Percentiles rank a stretch among this genome's conserved stretches.
phyloP scores from a whole-genome alignment of 345 rosid species.

The Salix udensis region DNA sequence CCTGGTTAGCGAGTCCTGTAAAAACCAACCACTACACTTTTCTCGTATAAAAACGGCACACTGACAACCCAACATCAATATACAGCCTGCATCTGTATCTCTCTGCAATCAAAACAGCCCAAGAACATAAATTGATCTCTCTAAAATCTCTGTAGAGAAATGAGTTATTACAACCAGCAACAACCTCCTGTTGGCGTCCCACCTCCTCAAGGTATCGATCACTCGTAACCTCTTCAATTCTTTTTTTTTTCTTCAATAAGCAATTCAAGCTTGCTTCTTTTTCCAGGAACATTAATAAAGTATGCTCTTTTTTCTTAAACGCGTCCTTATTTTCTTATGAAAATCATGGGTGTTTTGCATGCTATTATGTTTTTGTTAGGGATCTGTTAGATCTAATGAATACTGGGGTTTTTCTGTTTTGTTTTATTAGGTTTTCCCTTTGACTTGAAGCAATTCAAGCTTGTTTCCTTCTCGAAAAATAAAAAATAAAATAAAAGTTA shows the following conservation, averaged over 20 bases:
- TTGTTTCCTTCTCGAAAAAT: too few species aligned
- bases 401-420: neutral
- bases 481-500: too few species aligned
- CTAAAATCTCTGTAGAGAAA: constrained; percentile 9
- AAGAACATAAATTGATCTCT: neutral
- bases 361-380: neutral
- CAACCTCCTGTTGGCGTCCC: constrained; percentile 89
- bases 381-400: constrained; percentile 18
- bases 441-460: too few species aligned
- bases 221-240: neutral
- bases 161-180: constrained; percentile 86
- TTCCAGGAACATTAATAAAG: neutral
- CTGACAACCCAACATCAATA: neutral
- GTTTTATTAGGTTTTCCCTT: constrained; percentile 58
- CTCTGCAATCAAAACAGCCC: neutral
- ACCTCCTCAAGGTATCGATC: constrained; percentile 70
- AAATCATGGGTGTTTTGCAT: neutral
- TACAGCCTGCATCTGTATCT: neutral
- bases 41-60: neutral
- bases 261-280: too few species aligned
- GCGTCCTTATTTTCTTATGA: too few species aligned
- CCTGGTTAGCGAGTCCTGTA: neutral
- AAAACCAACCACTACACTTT: neutral
- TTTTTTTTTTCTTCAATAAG: neutral
- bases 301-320: neutral